These are phyloP conservation scores for Aegilops speltoides DNA, from an alignment of 176 grass and related monocot species.

Conservation along the genomic window DNA sequence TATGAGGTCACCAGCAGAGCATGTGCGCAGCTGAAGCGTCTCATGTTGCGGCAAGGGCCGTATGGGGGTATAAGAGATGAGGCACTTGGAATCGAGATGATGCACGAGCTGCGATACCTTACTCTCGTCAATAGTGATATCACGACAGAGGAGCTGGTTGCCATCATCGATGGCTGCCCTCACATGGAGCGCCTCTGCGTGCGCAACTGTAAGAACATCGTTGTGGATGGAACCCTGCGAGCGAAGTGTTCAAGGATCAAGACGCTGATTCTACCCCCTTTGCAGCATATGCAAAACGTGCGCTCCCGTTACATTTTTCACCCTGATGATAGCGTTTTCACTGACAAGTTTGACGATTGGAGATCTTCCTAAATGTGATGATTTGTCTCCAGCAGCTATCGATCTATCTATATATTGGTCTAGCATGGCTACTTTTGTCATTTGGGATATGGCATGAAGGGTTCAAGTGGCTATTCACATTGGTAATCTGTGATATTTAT, in stretches of 20 bases:
- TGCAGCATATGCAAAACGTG: background rate
- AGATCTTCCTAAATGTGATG: slow-evolving; percentile 19
- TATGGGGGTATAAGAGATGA: slow-evolving; percentile 1
- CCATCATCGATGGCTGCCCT: slow-evolving; percentile 12
- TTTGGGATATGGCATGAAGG: background rate
- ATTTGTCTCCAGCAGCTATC: background rate
- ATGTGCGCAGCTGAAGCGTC: slow-evolving; percentile 12
- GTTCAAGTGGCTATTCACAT: background rate
- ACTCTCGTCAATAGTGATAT: background rate
- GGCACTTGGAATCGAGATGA: background rate
- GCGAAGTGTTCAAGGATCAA: slow-evolving; percentile 27
- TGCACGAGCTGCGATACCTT: slow-evolving; percentile 19
- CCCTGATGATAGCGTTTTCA: slow-evolving; percentile 7
- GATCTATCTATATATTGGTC: background rate
- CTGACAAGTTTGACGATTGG: slow-evolving; percentile 19
- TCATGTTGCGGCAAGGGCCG: slow-evolving; percentile 11
- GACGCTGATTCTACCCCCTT: background rate
- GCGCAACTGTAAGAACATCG: background rate
- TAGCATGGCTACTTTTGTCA: slow-evolving; percentile 6
- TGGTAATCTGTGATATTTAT: background rate
- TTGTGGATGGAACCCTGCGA: slow-evolving; percentile 1
- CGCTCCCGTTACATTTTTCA: background rate
- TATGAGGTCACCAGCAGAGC: slow-evolving; percentile 23
- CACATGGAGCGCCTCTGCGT: slow-evolving; percentile 6
- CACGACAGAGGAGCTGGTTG: background rate